Evolutionary conservation across 441 rosid species (phyloP).

Genomic region (Raphanus hybrid): DNA sequence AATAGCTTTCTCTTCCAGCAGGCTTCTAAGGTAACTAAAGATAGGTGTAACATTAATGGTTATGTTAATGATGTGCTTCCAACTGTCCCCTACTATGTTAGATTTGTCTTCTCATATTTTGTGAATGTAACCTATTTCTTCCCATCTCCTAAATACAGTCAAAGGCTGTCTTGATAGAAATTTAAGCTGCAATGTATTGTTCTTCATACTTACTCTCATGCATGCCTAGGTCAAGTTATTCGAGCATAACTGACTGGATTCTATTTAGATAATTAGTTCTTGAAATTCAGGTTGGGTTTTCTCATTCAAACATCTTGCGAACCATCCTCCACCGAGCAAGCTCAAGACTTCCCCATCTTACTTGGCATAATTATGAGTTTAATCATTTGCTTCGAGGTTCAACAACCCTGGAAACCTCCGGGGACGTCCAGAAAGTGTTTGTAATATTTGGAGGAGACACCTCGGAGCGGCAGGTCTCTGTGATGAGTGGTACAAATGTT

Average conservation of each 20-base stretch:
- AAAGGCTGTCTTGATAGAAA: background rate
- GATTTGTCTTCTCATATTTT: constrained; percentile 1
- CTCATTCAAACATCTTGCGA: constrained; percentile 86
- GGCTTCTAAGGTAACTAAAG: constrained; percentile 82
- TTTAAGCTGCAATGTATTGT: background rate
- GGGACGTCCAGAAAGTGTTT: constrained; percentile 62
- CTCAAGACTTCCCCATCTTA: constrained; percentile 79
- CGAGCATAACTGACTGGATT: constrained; percentile 15
- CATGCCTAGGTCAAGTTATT: constrained; percentile 24
- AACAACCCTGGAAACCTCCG: constrained; percentile 38
- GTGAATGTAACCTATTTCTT: constrained; percentile 3
- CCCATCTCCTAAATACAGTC: background rate
- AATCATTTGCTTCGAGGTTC: constrained; percentile 47
- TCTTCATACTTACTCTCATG: background rate
- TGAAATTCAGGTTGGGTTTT: constrained; percentile 84
- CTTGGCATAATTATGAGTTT: constrained; percentile 48
- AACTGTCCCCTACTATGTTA: constrained; percentile 9
- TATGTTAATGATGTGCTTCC: constrained; percentile 21
- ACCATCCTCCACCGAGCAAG: constrained; percentile 77
- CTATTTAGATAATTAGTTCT: constrained; percentile 22
- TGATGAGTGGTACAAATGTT: constrained; percentile 96
- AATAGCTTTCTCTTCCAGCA: constrained; percentile 97
- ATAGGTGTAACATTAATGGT: constrained; percentile 15
- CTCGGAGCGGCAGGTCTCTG: constrained; percentile 97
- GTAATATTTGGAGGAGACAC: constrained; percentile 93